Percentiles rank a stretch among this genome's conserved stretches.
phyloP scores from a whole-genome alignment of 805 yeast genomes.

The Saccharomycopsis sp. region DNA sequence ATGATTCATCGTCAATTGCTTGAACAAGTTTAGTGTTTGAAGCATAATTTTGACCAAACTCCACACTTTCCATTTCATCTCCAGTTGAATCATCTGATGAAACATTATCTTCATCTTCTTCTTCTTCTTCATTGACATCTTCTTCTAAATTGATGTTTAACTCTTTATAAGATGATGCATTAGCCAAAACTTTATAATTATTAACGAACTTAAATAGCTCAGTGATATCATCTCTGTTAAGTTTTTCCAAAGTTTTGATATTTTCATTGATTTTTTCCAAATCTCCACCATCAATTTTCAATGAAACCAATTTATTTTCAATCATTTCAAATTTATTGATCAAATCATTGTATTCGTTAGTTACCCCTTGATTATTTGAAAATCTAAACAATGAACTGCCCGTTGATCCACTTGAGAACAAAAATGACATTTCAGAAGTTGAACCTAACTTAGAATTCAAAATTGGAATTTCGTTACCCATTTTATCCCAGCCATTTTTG shows the following conservation, averaged over 20 bases:
- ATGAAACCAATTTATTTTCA: slow-evolving; percentile 10
- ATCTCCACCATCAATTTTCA: slow-evolving; percentile 6
- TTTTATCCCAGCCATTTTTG: slow-evolving; percentile 9
- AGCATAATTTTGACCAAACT: slow-evolving; percentile 1
- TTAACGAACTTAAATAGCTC: slow-evolving; percentile 12
- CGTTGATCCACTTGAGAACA: slow-evolving; percentile 5
- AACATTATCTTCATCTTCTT: not conserved
- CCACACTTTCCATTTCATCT: slow-evolving; percentile 14
- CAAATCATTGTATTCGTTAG: not conserved
- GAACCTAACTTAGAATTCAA: slow-evolving; percentile 6
- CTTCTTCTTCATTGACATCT: not conserved
- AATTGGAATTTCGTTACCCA: slow-evolving; percentile 5
- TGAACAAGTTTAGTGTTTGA: slow-evolving; percentile 4
- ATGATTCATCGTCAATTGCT: slow-evolving; percentile 1
- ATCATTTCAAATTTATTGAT: slow-evolving; percentile 13
- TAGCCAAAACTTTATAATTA: slow-evolving; percentile 17
- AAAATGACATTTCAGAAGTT: slow-evolving; percentile 1
- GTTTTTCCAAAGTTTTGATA: slow-evolving; percentile 16
- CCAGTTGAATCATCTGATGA: slow-evolving; percentile 7
- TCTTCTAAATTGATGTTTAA: not conserved
- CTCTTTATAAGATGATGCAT: not conserved
- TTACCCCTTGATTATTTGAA: not conserved
- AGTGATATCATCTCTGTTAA: slow-evolving; percentile 14
- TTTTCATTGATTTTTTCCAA: slow-evolving; percentile 15
- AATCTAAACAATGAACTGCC: not conserved